Base-by-base conservation (phyloP, 495 filamentous ascomycete species). In the Xylaria intraflava region DNA sequence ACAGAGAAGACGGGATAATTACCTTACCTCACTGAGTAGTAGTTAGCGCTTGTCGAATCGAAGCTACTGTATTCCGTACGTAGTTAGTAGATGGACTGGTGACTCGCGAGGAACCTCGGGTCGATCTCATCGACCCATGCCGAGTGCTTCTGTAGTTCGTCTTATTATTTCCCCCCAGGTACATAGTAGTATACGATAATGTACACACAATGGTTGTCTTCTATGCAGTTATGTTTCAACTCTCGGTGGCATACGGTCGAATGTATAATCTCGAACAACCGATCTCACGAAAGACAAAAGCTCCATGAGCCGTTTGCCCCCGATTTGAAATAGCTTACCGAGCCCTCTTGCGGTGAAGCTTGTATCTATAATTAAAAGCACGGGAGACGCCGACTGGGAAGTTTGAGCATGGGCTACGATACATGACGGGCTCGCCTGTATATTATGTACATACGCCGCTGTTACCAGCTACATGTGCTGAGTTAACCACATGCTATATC, bases 71-170 rank as follows among this genome's bases (percentile, higher is more conserved):
- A 38, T n/a, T 38, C 14, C 17, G 35, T 38, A 4, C 5, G 29
- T 30, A 30, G 29, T 10, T n/a, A n/a, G n/a, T n/a, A n/a, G n/a
- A n/a, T n/a, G n/a, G n/a, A n/a, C n/a, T n/a, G n/a, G n/a, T n/a
- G n/a, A n/a, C n/a, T n/a, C 56, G 61, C 61, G 56, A 55, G 61
- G 61, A 64, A 60, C 58, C 64, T 57, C 53, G 64, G 58, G 64
- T 56, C 64, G 64, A 66, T 66, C 63, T 61, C 58, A 22, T 56
- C 55, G 48, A 57, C 54, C 64, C 58, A 58, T 57, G 51, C 54
- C 17, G 40, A 16, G 31, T 46, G 3, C 23, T 23, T 57, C 51
- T 20, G 29, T 53, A 23, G 19, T 2, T 16, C 14, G 27, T 35
- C 22, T 23, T 47, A 30, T 27, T 46, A 47, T 33, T 12, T 9